A percentile compares a stretch with the other conserved stretches of the same genome.
phyloP scores from a whole-genome alignment of 495 filamentous ascomycete genomes.

The Penicillium robsamsonii region DNA sequence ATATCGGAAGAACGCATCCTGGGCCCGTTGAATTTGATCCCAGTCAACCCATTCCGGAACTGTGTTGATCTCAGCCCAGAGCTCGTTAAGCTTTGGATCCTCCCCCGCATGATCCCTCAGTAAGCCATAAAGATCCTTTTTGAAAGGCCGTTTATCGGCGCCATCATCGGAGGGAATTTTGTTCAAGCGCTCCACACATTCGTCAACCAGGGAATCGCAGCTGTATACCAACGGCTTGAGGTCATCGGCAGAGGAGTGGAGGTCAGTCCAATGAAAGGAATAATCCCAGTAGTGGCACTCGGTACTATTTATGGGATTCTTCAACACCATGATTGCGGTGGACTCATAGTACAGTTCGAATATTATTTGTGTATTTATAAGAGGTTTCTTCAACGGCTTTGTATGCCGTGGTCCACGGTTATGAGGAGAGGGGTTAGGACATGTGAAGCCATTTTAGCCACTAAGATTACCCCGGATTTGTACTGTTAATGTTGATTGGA shows the following conservation, averaged over 20 bases:
- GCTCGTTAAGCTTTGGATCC: conserved; percentile 54
- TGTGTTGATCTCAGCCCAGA: conserved; percentile 69
- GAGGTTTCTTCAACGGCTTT: too few species aligned
- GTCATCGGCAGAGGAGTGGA: conserved; percentile 62
- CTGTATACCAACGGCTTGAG: conserved; percentile 57
- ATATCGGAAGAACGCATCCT: conserved; percentile 69
- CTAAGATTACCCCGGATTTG: conserved; percentile 1
- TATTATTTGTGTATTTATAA: background rate
- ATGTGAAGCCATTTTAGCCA: conserved; percentile 18
- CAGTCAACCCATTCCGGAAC: conserved; percentile 81
- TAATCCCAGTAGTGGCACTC: conserved; percentile 59
- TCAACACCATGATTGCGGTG: conserved; percentile 16
- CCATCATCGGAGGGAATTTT: conserved; percentile 40
- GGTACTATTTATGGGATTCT: conserved; percentile 19
- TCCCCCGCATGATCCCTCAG: conserved; percentile 55
- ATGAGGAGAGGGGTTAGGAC: conserved; percentile 15
- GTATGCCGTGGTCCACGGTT: conserved; percentile 26
- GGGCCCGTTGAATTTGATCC: conserved; percentile 65
- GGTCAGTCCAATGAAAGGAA: conserved; percentile 65
- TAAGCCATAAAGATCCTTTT: conserved; percentile 60
- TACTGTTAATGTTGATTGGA: too few species aligned
- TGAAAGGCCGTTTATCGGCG: conserved; percentile 23
- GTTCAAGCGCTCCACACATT: conserved; percentile 61
- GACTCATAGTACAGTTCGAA: background rate
- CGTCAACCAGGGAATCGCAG: conserved; percentile 68